phyloP scores from a whole-genome alignment of 257 asterid species.

The Penstemon barbatus region DNA sequence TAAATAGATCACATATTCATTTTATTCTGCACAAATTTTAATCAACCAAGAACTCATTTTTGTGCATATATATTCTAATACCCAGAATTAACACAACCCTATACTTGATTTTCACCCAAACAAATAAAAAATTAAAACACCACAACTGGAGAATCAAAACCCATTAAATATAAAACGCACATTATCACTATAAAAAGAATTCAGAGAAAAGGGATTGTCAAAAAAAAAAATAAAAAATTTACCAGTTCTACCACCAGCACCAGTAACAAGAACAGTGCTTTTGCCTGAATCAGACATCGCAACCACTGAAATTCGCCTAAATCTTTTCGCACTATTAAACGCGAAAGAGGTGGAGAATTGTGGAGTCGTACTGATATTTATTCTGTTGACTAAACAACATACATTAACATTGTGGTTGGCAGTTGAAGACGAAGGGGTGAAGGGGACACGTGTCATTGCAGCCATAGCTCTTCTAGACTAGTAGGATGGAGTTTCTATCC shows the following conservation, averaged over 20 bases:
- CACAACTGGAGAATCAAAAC: constrained; percentile 22
- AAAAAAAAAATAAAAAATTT: constrained; percentile 18
- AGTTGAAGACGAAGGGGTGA: constrained; percentile 28
- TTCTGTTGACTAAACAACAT: constrained; percentile 7
- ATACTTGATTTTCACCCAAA: neutral
- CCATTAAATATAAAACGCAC: neutral
- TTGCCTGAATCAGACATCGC: constrained; percentile 63
- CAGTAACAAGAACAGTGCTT: constrained; percentile 82
- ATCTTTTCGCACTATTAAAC: constrained; percentile 16
- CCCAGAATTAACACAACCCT: neutral
- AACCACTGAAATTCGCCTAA: constrained; percentile 36
- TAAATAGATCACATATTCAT: no score
- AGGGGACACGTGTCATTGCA: constrained; percentile 51
- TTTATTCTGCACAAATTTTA: no score
- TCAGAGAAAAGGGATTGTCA: neutral
- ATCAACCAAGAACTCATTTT: no score
- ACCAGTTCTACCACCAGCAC: constrained; percentile 97
- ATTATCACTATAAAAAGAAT: neutral
- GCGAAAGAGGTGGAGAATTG: constrained; percentile 25
- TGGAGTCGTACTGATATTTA: neutral
- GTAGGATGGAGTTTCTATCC: no score
- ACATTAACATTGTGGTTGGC: constrained; percentile 29
- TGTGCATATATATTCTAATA: no score
- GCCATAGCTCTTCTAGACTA: constrained; percentile 22
- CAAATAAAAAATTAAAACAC: neutral